Base-by-base conservation (phyloP, 805 yeast genomes). In the Wickerhamomyces mucosus region DNA sequence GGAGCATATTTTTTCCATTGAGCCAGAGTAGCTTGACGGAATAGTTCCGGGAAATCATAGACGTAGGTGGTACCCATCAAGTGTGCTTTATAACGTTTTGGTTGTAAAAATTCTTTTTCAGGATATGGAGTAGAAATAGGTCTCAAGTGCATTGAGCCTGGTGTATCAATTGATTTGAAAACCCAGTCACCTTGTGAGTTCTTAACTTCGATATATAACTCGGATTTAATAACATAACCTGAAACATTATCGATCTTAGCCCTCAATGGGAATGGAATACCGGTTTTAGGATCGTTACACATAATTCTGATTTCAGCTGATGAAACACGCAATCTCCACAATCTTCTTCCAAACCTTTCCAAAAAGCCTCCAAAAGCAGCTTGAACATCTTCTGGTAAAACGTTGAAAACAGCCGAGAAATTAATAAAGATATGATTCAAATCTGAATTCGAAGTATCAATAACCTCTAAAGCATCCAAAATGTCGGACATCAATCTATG, bases 61-160 rank as follows among this genome's bases (percentile, higher is more conserved):
- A 85, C 96, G 54, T 85, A 92, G 9, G 98, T 88, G 14, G 99
- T 92, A 42, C 98, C 98, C 88, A 92, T 81, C 50, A 84, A 70
- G 61, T 92, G 97, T 31, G 99, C 99, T 66, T 80, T 83, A 69
- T 94, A 94, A 64, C 99, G 85, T 63, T 92, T 92, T 49, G 97
- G 96, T 67, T 92, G 98, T 51, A 92, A 71, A 65, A 94, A 88
- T 63, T 92, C 98, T 68, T 92, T 92, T 20, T 94, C 95, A 37
- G 97, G 94, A 56, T 92, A 94, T 31, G 96, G 96, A 32, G 96
- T 84, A 29, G 88, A 79, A 51, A 92, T 86, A 27, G 96, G 81
- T 61, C 97, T 78, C 66, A 92, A 69, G 55, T 92, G 98, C 98
- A 92, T 92, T 16, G 92, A 72, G 22, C 99, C 98, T 32, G 97